Conservation (phyloP, 83 land plant genomes). For the Larix sibirica region DNA sequence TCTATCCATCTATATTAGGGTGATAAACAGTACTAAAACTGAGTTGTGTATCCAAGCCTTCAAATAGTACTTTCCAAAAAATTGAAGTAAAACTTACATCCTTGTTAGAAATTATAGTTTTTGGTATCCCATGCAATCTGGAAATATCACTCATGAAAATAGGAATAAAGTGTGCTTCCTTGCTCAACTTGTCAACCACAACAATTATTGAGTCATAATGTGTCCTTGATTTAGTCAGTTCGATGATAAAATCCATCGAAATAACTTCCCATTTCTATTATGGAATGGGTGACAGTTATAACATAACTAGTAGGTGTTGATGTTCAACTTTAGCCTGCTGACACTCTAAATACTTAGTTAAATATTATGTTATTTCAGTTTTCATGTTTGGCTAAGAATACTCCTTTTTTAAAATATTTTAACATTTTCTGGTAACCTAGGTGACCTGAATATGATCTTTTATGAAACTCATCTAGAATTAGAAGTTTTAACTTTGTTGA, state of each 20-base stretch:
- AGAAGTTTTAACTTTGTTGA: not conserved
- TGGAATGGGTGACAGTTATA: too few species aligned
- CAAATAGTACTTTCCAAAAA: slow-evolving; percentile 8
- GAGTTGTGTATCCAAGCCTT: slow-evolving; percentile 13
- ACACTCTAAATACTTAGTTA: not conserved
- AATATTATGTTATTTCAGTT: not conserved
- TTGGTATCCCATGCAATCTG: not conserved
- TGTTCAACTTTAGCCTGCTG: too few species aligned
- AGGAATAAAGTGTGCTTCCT: not conserved
- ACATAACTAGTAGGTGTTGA: not conserved
- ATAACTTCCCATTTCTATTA: not conserved
- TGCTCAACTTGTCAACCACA: not conserved
- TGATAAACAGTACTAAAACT: slow-evolving; percentile 10
- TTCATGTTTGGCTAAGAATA: not conserved
- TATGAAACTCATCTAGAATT: not conserved
- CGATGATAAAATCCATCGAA: not conserved
- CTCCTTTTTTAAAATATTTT: not conserved
- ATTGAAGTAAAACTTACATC: slow-evolving; percentile 7
- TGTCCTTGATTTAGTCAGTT: not conserved
- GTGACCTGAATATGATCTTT: not conserved
- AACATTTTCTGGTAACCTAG: not conserved
- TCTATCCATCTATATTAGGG: slow-evolving; percentile 16
- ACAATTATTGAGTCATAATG: not conserved
- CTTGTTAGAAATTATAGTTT: not conserved
- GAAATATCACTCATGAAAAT: not conserved